Evolutionary conservation across 805 yeast genomes (phyloP), one percentile per base, ranked within the genome.

Genomic region (Candida ficus): DNA sequence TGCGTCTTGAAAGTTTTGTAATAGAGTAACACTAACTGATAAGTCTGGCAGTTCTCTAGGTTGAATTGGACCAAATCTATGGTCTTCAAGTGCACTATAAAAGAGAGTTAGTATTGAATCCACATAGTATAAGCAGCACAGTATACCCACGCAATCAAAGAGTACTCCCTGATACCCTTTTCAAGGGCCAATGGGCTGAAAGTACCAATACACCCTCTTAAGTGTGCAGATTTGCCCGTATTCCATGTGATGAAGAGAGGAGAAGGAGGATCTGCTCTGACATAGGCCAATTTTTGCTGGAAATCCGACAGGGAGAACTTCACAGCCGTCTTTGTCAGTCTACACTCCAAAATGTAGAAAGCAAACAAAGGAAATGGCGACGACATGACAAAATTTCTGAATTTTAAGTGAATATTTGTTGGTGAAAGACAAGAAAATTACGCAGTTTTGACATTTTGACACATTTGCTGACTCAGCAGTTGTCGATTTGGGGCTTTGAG

Each of bases 161-260:
- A 70, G 55, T 80, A 91, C 29, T 70, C 68, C 18, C 64, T 58
- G 4, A 89, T 70, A 0, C 93, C 96, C 1, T 54, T 37, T 14
- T 71, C 78, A 2, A 85, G 50, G 0, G 72, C 68, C 41, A 73
- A 58, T 13, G 73, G 63, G 16, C 70, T 65, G 58, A 93, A 93
- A 0, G 96, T 90, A 1, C 99, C 99, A 40, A 91, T 93, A 56
- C 99, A 91, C 0, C 99, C 99, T 32, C 98, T 68, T 35, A 91
- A 65, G 12, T 66, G 62, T 20, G 61, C 56, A 1, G 60, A 54
- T 9, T 44, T 56, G 20, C 42, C 38, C 11, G 34, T 31, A 50
- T 78, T 80, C 96, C 96, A 93, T 0, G 98, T 93, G 25, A 91
- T 83, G 63, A 93, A 93, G 21, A 91, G 62, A 0, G 98, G 93